A percentile compares a stretch with the other conserved stretches of the same genome.
phyloP scores from a whole-genome alignment of 2,329 filamentous ascomycete genomes.

The Alternaria sp. region DNA sequence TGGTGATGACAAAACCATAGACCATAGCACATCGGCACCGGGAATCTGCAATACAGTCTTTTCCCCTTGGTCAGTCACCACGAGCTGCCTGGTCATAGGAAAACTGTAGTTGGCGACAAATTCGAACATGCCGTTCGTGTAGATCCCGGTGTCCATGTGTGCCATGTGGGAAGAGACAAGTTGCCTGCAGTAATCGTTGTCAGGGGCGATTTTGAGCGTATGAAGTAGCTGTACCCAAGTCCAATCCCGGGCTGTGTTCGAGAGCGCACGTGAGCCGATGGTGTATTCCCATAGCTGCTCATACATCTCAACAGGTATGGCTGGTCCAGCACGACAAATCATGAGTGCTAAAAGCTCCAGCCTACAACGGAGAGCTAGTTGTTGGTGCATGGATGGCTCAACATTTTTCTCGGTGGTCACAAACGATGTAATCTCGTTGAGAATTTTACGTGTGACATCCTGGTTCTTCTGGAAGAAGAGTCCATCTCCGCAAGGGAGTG shows the following conservation, averaged over 20 bases:
- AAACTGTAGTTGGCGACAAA: conserved; percentile 64
- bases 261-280: conserved; percentile 70
- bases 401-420: conserved; percentile 34
- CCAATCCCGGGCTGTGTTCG: conserved; percentile 67
- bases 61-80: conserved; percentile 31
- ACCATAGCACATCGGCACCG: conserved; percentile 79
- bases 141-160: conserved; percentile 64
- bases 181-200: conserved; percentile 43
- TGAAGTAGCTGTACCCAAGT: conserved; percentile 67
- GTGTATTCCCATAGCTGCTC: conserved; percentile 75
- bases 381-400: conserved; percentile 22
- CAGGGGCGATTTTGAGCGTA: conserved; percentile 27
- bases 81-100: conserved; percentile 25
- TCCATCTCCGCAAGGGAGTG: conserved; percentile 24
- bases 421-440: conserved; percentile 53
- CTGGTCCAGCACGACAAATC: conserved; percentile 67
- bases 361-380: conserved; percentile 43
- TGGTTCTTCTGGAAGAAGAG: conserved; percentile 39
- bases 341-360: conserved; percentile 67
- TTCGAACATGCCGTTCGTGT: conserved; percentile 68
- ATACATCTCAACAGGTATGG: conserved; percentile 69
- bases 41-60: conserved; percentile 59
- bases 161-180: conserved; percentile 63
- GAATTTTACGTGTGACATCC: conserved; percentile 41
- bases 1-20: conserved; percentile 75